Evolutionary conservation across 352 stramenopile genomes (phyloP), one percentile per base, ranked within the genome.

Genomic region (Plasmopara halstedii): DNA sequence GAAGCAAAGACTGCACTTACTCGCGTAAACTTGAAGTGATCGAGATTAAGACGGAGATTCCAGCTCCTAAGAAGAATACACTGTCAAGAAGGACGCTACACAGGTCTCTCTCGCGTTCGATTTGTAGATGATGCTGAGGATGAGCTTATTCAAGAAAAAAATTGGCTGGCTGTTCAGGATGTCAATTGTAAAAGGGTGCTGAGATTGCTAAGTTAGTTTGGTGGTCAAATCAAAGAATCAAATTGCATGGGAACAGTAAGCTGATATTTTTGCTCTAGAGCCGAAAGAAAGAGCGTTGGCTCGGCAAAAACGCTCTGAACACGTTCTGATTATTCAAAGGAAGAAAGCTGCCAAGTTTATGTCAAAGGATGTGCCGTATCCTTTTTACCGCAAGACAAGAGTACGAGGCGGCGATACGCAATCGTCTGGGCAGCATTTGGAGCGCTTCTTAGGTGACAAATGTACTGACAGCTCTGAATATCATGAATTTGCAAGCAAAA

Each of bases 401-500:
- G 73, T 99, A 99, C 70, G 95, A 99, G 68, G 83, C 86, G 49
- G 89, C 90, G 34, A 97, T 99, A 81, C 87, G 73, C 67, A 97
- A 88, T 70, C 94, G 78, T 42, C 85, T 93, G 64, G 92, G 96
- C 41, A 83, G 71, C 50, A 83, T 95, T 56, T 99, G 94, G 94
- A 98, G 98, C 67, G 97, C 95, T 15, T 73, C 82, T 8, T 51
- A 83, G 35, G 75, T 89, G 18, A 91, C 95, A 14, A 95, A 95
- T 40, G 78, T 90, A 19, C 73, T 98, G 57, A 98, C 88, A 5
- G 79, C 88, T n/a, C 93, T 93, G 0, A 92, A 96, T 59, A 78
- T 98, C 43, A 85, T 98, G 40, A 95, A 92, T 77, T 85, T 53
- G 72, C 89, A 1, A 95, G 95, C 36, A 89, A 89, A 40, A 86